Evolutionary conservation across 2,329 filamentous ascomycete species (phyloP), one percentile per base, ranked within the genome.

Genomic region (Chaetomiaceae sp.): DNA sequence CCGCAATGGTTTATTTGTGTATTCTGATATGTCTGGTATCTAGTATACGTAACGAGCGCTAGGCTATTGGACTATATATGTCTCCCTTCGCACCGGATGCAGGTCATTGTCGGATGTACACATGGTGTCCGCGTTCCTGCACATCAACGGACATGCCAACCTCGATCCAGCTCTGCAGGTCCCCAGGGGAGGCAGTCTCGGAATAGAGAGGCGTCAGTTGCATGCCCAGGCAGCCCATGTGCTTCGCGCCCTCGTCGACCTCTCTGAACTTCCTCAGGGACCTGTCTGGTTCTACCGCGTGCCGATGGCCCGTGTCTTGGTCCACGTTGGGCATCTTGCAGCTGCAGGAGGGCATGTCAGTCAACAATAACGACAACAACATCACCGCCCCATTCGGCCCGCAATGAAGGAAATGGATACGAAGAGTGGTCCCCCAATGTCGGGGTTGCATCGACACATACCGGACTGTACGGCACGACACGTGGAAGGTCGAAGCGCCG

Each of bases 271-370:
- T 72, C 27, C 78, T 68, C 49, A 86, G 65, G 0, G 81, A 77
- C 43, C 65, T 68, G 57, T 81, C 76, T 0, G 82, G 79, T 63
- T 84, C 74, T 24, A 64, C 60, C 18, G 61, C 59, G 58, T 83
- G 77, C 18, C 72, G 71, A 32, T 72, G 58, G n/a, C 76, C 84
- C 6, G 70, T 80, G 15, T 69, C 68, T 0, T 75, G 83, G 60
- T 87, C 73, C 1, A 86, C 80, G 55, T 88, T 88, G 17, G 83
- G 83, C 55, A 88, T 62, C 56, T 81, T 84, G 66, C 84, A 88
- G 45, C 73, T 75, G 7, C 12, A n/a, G 38, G 19, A 19, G n/a
- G 24, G 12, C 36, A 12, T 37, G 18, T 26, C 30, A 30, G 32
- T 36, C 15, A 41, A n/a, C n/a, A n/a, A n/a, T n/a, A n/a, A n/a